These are phyloP conservation scores for Candida ulmi DNA, from an alignment of 805 yeast species.

Conservation along the genomic window DNA sequence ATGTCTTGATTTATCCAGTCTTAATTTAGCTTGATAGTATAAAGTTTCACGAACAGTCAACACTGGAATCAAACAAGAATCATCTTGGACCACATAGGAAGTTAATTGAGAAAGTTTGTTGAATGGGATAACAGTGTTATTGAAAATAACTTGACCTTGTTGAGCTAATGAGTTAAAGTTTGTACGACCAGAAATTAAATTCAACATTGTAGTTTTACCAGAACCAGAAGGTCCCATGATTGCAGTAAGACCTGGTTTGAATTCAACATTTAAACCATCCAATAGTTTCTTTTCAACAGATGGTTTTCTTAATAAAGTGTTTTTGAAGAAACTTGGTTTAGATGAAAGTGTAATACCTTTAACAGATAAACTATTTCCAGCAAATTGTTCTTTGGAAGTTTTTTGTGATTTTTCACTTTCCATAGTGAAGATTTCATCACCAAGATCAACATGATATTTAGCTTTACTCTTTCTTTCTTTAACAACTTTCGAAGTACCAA, in stretches of 20 bases:
- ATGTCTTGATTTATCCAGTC: slow-evolving; percentile 43
- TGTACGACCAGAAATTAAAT: slow-evolving; percentile 53
- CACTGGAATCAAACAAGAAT: slow-evolving; percentile 61
- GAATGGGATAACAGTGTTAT: slow-evolving; percentile 31
- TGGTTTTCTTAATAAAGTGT: slow-evolving; percentile 3
- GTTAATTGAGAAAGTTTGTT: slow-evolving; percentile 30
- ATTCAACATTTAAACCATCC: slow-evolving; percentile 50
- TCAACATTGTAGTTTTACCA: slow-evolving; percentile 67
- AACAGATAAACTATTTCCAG: slow-evolving; percentile 4
- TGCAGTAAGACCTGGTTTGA: slow-evolving; percentile 68
- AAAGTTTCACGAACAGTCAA: slow-evolving; percentile 78
- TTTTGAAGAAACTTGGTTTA: slow-evolving; percentile 7
- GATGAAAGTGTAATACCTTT: slow-evolving; percentile 7
- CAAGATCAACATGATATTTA: background rate
- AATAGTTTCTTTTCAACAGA: slow-evolving; percentile 8
- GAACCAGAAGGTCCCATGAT: slow-evolving; percentile 82
- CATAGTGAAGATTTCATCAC: background rate
- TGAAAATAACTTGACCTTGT: slow-evolving; percentile 41
- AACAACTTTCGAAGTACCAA: slow-evolving; percentile 12
- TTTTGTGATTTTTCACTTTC: too few relatives aligned
- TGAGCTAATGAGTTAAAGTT: slow-evolving; percentile 20
- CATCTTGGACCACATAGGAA: slow-evolving; percentile 82
- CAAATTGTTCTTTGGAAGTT: too few relatives aligned
- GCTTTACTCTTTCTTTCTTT: slow-evolving; percentile 9
- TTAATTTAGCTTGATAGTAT: slow-evolving; percentile 60